Conservation (phyloP, 2,329 filamentous ascomycete species). For the Sarocladium strictum region DNA sequence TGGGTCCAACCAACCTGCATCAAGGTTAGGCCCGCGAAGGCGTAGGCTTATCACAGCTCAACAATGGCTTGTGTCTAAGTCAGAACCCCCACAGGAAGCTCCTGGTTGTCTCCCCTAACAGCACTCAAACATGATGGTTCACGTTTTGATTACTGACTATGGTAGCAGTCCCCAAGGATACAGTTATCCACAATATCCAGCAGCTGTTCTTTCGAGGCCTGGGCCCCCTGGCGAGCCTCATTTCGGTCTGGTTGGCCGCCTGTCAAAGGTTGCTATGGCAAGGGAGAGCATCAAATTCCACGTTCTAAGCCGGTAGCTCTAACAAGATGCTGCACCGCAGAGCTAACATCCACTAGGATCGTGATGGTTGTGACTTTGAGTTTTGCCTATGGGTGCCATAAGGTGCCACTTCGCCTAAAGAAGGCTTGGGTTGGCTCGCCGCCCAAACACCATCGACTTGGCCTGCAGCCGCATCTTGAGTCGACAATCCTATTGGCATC, state of each 20-base stretch:
- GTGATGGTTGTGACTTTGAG: slow-evolving; percentile 2
- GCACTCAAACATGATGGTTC: too few relatives aligned
- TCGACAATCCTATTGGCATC: neutral
- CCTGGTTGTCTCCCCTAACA: too few relatives aligned
- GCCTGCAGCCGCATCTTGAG: neutral
- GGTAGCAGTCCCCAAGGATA: too few relatives aligned
- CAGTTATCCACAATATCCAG: too few relatives aligned
- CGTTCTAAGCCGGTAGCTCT: neutral
- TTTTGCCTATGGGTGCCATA: neutral
- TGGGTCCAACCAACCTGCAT: neutral
- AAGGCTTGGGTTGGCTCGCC: neutral
- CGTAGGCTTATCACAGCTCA: neutral
- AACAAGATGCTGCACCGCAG: neutral
- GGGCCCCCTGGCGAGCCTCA: neutral
- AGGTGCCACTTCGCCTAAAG: neutral
- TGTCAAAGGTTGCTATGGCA: neutral
- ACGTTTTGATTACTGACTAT: too few relatives aligned
- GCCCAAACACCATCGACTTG: neutral
- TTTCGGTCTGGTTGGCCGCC: neutral
- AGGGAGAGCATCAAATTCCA: neutral
- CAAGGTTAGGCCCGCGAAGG: neutral
- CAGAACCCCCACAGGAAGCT: neutral
- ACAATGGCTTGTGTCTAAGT: neutral
- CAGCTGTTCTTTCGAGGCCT: neutral
- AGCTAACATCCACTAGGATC: neutral